These are phyloP conservation scores for Hypoxylon sp. DNA, from an alignment of 2,329 filamentous ascomycete genomes.

Conservation along the genomic window DNA sequence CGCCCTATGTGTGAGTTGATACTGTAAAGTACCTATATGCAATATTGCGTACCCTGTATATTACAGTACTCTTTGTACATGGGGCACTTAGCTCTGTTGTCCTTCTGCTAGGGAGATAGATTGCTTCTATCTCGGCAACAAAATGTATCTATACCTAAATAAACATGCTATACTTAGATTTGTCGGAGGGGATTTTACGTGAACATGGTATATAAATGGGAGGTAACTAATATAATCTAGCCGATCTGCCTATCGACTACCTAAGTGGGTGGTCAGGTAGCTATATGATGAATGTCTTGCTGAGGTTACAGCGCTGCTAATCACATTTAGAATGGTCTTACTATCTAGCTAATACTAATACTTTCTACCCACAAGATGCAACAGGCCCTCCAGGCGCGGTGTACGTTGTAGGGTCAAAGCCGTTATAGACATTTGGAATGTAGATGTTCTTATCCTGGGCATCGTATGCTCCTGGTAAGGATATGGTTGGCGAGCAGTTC, in stretches of 20 bases:
- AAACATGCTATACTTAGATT: not conserved
- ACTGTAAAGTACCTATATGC: too few relatives aligned
- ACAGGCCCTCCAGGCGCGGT: conserved; percentile 50
- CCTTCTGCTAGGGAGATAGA: too few relatives aligned
- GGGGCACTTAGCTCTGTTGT: too few relatives aligned
- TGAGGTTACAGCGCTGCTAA: too few relatives aligned
- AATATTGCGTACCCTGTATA: too few relatives aligned
- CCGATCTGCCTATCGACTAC: not conserved
- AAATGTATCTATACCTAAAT: not conserved
- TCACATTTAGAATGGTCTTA: too few relatives aligned
- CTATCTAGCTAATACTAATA: not conserved
- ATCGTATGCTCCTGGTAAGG: conserved; percentile 53
- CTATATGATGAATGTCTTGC: not conserved
- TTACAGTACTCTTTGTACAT: too few relatives aligned
- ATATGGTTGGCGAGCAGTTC: conserved; percentile 53
- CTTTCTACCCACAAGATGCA: conserved; percentile 35
- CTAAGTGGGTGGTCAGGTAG: too few relatives aligned
- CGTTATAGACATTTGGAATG: conserved; percentile 54
- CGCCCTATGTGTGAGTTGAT: too few relatives aligned
- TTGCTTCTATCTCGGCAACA: too few relatives aligned
- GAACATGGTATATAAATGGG: not conserved
- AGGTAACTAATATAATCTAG: not conserved
- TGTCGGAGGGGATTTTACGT: not conserved
- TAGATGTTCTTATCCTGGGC: conserved; percentile 52
- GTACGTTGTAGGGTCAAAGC: conserved; percentile 55